phyloP scores from a whole-genome alignment of 1,139 yeast species.

The Keqinozyma sinolaborantium region DNA sequence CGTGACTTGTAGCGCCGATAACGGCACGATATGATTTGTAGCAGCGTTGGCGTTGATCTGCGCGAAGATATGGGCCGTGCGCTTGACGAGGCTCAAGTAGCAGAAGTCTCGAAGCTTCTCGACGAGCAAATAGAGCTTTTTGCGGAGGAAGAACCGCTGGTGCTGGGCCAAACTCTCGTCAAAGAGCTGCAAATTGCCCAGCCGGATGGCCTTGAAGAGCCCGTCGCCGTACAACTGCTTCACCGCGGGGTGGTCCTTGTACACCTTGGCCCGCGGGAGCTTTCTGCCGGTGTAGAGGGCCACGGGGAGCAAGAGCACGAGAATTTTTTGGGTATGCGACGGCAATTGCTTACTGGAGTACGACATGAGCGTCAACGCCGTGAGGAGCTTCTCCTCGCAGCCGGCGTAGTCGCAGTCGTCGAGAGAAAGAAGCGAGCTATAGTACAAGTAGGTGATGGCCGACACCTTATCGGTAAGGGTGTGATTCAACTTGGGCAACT shows the following conservation, averaged over 20 bases:
- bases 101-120: conserved; percentile 52
- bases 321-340: conserved; percentile 37
- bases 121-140: conserved; percentile 61
- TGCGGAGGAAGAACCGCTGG: conserved; percentile 51
- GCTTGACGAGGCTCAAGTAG: conserved; percentile 50
- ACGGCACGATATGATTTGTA: conserved; percentile 38
- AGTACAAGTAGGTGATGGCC: conserved; percentile 60
- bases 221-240: conserved; percentile 40
- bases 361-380: conserved; percentile 41
- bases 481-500: conserved; percentile 50
- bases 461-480: conserved; percentile 45
- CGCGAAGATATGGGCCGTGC: conserved; percentile 35
- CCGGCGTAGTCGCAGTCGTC: conserved; percentile 57
- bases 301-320: conserved; percentile 54
- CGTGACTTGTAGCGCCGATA: conserved; percentile 46
- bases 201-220: conserved; percentile 44
- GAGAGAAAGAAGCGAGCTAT: conserved; percentile 58
- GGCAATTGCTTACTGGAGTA: conserved; percentile 13
- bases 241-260: conserved; percentile 44
- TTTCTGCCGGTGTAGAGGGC: conserved; percentile 39
- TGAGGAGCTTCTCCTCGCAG: conserved; percentile 47
- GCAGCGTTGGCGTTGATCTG: conserved; percentile 25
- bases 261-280: conserved; percentile 38
- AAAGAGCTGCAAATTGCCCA: conserved; percentile 55
- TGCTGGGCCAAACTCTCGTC: conserved; percentile 40